Base-by-base conservation (phyloP, 345 rosid genomes). In the Capsella bursapastoris region DNA sequence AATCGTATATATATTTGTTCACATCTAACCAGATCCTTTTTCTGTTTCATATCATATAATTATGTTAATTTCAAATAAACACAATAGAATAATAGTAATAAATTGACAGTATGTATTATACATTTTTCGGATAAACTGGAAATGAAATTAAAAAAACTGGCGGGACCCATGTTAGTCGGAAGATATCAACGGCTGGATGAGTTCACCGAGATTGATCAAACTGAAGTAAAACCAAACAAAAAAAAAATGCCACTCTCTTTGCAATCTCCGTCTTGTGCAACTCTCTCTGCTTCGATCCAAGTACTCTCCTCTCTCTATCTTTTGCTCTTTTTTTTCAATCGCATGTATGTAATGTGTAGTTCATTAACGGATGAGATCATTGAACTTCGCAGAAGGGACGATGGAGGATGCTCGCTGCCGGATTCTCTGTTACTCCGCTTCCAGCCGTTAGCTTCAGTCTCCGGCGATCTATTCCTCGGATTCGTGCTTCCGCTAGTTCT, bases 261-360 rank as follows among this genome's bases (percentile, higher is more conserved):
- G 97, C 90, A 79, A 81, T 81, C 91, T 93, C 91, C 98, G 88
- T 83, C 87, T 32, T 81, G 84, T 67, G 35, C 80, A 18, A 68
- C 85, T 80, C 81, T 82, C 81, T 78, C 87, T 57, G 82, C 88
- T 43, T 77, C 76, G 59, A 66, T 83, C 48, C 84, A 62, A 59
- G 90, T 80, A 73, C 68, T 15, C 25, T 16, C 34, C n/a, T 13
- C 57, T 66, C 12, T 50, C 8, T 25, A 60, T 64, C 45, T 69
- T 57, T 58, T 56, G 35, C 13, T 43, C 28, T n/a, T 13, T 35
- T 63, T 48, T 7, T 1, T 56, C 50, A 57, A 10, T 53, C 35
- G 16, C 49, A 44, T 45, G 18, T 8, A 4, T 57, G 4, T 62
- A 0, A 51, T 41, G 45, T 35, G 5, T 22, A 22, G 25, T 22